Evolutionary conservation across 2,329 filamentous ascomycete genomes (phyloP), one percentile per base, ranked within the genome.

Genomic region (Colletotrichum truncatum): DNA sequence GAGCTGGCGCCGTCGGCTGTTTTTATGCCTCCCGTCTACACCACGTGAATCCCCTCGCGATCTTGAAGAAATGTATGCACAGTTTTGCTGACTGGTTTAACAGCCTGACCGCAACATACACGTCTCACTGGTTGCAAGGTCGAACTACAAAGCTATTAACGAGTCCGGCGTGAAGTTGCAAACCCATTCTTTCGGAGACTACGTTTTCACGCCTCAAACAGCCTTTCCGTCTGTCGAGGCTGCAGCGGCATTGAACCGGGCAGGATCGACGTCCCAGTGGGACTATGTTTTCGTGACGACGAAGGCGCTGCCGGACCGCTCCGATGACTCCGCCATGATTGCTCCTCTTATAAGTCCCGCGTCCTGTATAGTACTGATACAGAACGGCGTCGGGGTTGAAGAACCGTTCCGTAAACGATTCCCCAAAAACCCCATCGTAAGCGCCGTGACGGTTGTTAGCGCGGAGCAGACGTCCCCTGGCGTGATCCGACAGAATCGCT

Each of bases 301-400:
- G 18, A 93, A 93, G 75, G 89, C 89, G 0, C 80, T 92, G 9
- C 89, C 90, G 0, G 89, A 92, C 73, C 76, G 81, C 12, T 82
- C 86, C 21, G 87, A 88, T 72, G 89, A 91, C 71, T 86, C 88
- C 2, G 81, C 79, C 23, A 83, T 89, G 57, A 84, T 92, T 51
- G 84, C 87, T 38, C 87, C 88, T 1, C 79, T 92, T 4, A 85
- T 92, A 14, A 77, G 80, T 0, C 74, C 81, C 3, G 73, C 75
- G 34, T 87, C 88, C 2, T 84, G 83, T 46, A 86, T 92, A 67
- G 87, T 92, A 12, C 81, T 92, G 54, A 89, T 92, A 68, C 90
- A 92, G 75, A 92, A 92, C 73, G 90, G 90, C 21, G 81, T 92
- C 16, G 89, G 89, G n/a, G 88, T 91, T 16, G 90, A 92, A 74